phyloP scores from a whole-genome alignment of 768 basidiomycete species.

The Strobilomyces echinocephalus region DNA sequence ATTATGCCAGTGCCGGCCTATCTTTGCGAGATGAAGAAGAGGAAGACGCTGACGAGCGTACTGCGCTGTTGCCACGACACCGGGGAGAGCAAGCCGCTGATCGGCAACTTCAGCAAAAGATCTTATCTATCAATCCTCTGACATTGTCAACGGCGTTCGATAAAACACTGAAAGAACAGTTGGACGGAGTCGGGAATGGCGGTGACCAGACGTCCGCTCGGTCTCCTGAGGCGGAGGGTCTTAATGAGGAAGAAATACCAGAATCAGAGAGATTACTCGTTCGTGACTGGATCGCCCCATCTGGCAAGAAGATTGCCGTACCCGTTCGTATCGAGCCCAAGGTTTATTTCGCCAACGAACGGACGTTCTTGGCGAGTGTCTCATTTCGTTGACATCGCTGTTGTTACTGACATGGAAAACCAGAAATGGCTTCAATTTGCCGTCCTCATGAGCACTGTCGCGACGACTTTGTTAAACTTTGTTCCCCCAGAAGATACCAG shows the following conservation, averaged over 20 bases:
- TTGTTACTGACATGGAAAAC: neutral
- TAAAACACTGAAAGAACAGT: conserved; percentile 68
- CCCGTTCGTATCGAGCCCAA: conserved; percentile 98
- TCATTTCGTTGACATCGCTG: neutral
- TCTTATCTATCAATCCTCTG: conserved; percentile 80
- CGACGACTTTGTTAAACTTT: conserved; percentile 88
- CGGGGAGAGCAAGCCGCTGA: conserved; percentile 20
- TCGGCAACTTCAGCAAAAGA: conserved; percentile 20
- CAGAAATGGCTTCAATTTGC: conserved; percentile 90
- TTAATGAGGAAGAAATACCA: conserved; percentile 34
- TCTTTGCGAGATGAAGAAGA: conserved; percentile 28
- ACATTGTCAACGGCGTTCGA: conserved; percentile 80
- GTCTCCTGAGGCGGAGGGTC: conserved; percentile 31
- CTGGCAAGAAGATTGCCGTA: conserved; percentile 85
- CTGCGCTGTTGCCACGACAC: conserved; percentile 35
- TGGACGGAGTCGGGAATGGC: conserved; percentile 37
- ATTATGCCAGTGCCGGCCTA: conserved; percentile 1
- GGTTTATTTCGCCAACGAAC: conserved; percentile 93
- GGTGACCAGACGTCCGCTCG: conserved; percentile 14
- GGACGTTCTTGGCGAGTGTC: conserved; percentile 82
- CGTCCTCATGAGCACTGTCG: conserved; percentile 84
- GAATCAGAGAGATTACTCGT: conserved; percentile 55
- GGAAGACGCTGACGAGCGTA: conserved; percentile 30
- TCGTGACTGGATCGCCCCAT: conserved; percentile 70
- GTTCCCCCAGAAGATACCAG: conserved; percentile 61